A percentile compares a stretch with the other conserved stretches of the same genome.
Evolutionary conservation across 2,329 filamentous ascomycete genomes (phyloP).

Genomic region (Phaeosphaeriaceae sp.): DNA sequence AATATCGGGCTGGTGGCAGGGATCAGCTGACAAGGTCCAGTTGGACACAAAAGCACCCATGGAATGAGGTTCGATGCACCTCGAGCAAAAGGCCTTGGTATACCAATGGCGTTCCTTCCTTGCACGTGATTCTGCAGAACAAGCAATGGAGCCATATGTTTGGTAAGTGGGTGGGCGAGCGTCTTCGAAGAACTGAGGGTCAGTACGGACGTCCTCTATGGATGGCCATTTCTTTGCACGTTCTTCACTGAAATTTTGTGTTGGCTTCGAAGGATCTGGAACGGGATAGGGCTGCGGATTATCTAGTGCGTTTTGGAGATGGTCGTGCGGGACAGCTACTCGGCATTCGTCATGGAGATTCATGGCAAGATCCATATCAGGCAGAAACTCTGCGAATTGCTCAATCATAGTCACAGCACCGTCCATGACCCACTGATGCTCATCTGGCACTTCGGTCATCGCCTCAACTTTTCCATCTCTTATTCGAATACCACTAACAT

Average conservation of each 20-base stretch:
- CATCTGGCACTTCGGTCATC: constrained; percentile 55
- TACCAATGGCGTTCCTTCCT: constrained; percentile 68
- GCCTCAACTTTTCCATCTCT: constrained; percentile 57
- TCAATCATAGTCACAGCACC: constrained; percentile 61
- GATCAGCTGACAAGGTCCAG: constrained; percentile 69
- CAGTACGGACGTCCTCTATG: constrained; percentile 30
- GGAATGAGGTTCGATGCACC: constrained; percentile 69
- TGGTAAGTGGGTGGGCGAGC: constrained; percentile 49
- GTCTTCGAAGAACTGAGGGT: constrained; percentile 38
- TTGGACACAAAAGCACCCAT: constrained; percentile 69
- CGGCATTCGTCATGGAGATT: constrained; percentile 68
- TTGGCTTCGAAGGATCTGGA: constrained; percentile 27
- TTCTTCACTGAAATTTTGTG: constrained; percentile 46
- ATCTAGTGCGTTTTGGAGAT: constrained; percentile 33
- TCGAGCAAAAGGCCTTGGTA: constrained; percentile 66
- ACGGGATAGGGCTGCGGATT: constrained; percentile 31
- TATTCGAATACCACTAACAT: constrained; percentile 63
- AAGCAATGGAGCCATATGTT: constrained; percentile 58
- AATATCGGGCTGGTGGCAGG: constrained; percentile 80
- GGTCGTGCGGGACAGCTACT: constrained; percentile 59
- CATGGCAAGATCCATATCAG: constrained; percentile 69
- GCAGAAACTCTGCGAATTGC: constrained; percentile 58
- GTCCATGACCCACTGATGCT: constrained; percentile 65
- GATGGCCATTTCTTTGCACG: constrained; percentile 49
- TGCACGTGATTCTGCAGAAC: constrained; percentile 66